phyloP scores from a whole-genome alignment of 108 stramenopile genomes.

The Conticribra guillardii region DNA sequence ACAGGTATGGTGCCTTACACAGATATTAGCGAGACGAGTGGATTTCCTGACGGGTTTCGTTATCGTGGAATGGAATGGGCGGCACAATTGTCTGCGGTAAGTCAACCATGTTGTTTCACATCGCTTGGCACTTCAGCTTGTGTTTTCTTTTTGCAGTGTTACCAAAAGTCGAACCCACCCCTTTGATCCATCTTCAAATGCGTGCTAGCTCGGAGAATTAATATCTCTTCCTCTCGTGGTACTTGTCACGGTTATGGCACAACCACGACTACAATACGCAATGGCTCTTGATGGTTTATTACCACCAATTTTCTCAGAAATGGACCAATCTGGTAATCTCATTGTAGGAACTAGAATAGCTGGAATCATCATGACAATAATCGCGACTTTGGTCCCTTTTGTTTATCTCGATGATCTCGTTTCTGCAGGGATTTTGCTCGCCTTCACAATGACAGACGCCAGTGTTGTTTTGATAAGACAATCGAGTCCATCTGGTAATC shows the following conservation, averaged over 20 bases:
- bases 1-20: conserved; percentile 69
- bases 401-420: conserved; percentile 76
- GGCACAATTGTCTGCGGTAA: conserved; percentile 57
- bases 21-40: conserved; percentile 66
- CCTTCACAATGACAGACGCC: conserved; percentile 68
- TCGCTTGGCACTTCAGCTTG: not conserved
- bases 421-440: conserved; percentile 71
- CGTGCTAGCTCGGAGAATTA: conserved; percentile 69
- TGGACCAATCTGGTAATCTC: conserved; percentile 70
- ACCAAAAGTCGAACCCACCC: too few relatives aligned
- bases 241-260: conserved; percentile 86
- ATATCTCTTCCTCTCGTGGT: conserved; percentile 89
- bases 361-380: conserved; percentile 67
- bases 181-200: too few relatives aligned
- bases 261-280: conserved; percentile 81
- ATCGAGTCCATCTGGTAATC: conserved; percentile 32
- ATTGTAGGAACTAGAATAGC: conserved; percentile 58
- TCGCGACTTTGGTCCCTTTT: conserved; percentile 87
- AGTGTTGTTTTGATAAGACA: conserved; percentile 57
- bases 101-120: not conserved
- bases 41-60: conserved; percentile 77
- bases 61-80: conserved; percentile 57
- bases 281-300: conserved; percentile 87
- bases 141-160: not conserved
- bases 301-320: conserved; percentile 66